phyloP scores from a whole-genome alignment of 306 rosid species.

The Coriaria nepalensis region DNA sequence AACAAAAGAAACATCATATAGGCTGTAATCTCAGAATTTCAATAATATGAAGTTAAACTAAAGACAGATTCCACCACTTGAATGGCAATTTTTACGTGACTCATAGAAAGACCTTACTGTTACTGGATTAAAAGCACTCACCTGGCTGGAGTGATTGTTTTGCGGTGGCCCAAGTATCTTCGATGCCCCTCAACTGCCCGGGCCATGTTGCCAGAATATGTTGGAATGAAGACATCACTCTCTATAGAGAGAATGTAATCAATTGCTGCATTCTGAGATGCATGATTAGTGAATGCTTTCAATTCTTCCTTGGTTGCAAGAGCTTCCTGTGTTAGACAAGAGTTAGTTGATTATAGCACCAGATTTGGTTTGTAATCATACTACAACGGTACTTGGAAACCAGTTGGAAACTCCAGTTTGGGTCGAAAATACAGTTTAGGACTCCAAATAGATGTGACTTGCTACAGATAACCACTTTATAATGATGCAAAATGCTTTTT shows the following conservation, averaged over 20 bases:
- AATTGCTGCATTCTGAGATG: slow-evolving; percentile 81
- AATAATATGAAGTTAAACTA: too few species aligned
- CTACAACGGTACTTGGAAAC: slow-evolving; percentile 10
- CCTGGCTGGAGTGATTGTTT: slow-evolving; percentile 83
- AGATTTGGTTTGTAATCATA: slow-evolving; percentile 11
- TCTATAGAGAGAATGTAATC: slow-evolving; percentile 81
- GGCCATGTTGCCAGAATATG: slow-evolving; percentile 93
- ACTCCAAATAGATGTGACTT: too few species aligned
- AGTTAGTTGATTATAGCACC: slow-evolving; percentile 15
- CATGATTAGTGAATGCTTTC: slow-evolving; percentile 61
- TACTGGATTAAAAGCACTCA: slow-evolving; percentile 11
- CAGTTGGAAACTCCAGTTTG: not conserved
- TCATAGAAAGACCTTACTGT: too few species aligned
- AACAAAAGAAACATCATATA: not conserved
- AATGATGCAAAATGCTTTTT: too few species aligned
- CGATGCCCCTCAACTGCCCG: slow-evolving; percentile 97
- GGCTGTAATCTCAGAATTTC: too few species aligned
- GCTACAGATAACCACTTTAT: too few species aligned
- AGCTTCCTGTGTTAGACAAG: slow-evolving; percentile 54
- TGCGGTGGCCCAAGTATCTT: slow-evolving; percentile 76
- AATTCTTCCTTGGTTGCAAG: slow-evolving; percentile 69
- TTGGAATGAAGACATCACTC: slow-evolving; percentile 80
- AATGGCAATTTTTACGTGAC: too few species aligned
- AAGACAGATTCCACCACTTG: too few species aligned
- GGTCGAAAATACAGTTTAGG: too few species aligned